These are phyloP conservation scores for Aspergillus homomorphus DNA, from an alignment of 495 filamentous ascomycete species.

Conservation along the genomic window DNA sequence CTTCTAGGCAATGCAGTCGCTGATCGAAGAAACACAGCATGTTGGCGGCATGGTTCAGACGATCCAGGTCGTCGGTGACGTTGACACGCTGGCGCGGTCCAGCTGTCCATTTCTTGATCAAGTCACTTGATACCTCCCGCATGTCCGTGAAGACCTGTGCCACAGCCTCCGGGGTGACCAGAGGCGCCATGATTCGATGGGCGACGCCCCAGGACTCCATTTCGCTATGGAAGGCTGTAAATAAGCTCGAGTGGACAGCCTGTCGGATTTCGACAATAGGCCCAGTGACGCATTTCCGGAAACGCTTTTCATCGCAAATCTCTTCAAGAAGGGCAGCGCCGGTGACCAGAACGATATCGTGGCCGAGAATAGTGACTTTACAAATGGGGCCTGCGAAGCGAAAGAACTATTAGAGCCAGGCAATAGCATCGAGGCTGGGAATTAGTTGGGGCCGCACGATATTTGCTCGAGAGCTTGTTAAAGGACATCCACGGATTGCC, in stretches of 20 bases:
- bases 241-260: constrained; percentile 67
- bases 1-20: constrained; percentile 31
- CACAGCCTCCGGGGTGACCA: constrained; percentile 35
- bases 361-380: constrained; percentile 57
- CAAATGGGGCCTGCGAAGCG: constrained; percentile 57
- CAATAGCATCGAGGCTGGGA: not conserved
- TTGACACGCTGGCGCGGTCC: constrained; percentile 53
- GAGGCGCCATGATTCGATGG: constrained; percentile 60
- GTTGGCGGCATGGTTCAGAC: constrained; percentile 66
- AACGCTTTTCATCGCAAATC: constrained; percentile 68
- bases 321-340: constrained; percentile 62
- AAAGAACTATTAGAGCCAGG: not conserved
- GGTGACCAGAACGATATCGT: constrained; percentile 52
- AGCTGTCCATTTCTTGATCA: constrained; percentile 67
- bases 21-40: constrained; percentile 58
- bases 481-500: constrained; percentile 62
- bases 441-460: constrained; percentile 41
- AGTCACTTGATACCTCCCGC: constrained; percentile 62
- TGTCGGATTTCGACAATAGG: constrained; percentile 59
- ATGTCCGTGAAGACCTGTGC: constrained; percentile 50
- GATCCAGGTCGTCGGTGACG: constrained; percentile 67
- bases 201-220: constrained; percentile 65
- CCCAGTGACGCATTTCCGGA: constrained; percentile 60
- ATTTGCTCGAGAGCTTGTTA: constrained; percentile 60
- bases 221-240: constrained; percentile 63